phyloP scores from a whole-genome alignment of 106 monocot species.

The Dioscorea zingiberensis region DNA sequence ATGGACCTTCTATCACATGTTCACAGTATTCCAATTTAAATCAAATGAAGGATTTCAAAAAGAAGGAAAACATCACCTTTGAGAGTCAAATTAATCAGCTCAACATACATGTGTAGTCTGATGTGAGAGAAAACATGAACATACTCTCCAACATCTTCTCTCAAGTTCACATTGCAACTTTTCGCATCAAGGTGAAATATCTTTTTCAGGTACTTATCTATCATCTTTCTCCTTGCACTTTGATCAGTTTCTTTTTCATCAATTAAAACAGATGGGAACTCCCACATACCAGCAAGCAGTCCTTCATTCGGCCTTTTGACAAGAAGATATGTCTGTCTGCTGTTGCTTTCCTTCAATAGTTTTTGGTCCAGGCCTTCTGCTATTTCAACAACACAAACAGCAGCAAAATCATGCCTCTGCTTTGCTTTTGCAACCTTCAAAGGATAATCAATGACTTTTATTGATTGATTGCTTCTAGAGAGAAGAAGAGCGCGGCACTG shows the following conservation, averaged over 20 bases:
- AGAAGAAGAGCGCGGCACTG: slow-evolving; percentile 63
- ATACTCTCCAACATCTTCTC: slow-evolving; percentile 80
- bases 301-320: slow-evolving; percentile 87
- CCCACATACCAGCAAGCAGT: slow-evolving; percentile 94
- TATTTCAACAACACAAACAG: slow-evolving; percentile 83
- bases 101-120: slow-evolving; percentile 80
- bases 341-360: slow-evolving; percentile 1
- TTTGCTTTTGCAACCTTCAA: slow-evolving; percentile 67
- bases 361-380: slow-evolving; percentile 14
- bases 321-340: slow-evolving; percentile 45
- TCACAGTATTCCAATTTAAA: not conserved
- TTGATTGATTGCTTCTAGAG: slow-evolving; percentile 29
- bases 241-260: slow-evolving; percentile 36
- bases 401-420: slow-evolving; percentile 73
- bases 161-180: slow-evolving; percentile 25
- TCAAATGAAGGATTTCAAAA: not conserved
- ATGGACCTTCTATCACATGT: not conserved
- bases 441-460: slow-evolving; percentile 77
- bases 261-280: slow-evolving; percentile 77
- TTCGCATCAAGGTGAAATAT: slow-evolving; percentile 34
- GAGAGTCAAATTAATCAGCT: slow-evolving; percentile 51
- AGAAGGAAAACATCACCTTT: slow-evolving; percentile 30
- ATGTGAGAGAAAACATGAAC: slow-evolving; percentile 92
- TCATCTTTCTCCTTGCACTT: slow-evolving; percentile 40
- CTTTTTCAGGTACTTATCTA: slow-evolving; percentile 59